A percentile compares a stretch with the other conserved stretches of the same genome.
Evolutionary conservation across 257 asterid species (phyloP).

Genomic region (Datura wrightii): DNA sequence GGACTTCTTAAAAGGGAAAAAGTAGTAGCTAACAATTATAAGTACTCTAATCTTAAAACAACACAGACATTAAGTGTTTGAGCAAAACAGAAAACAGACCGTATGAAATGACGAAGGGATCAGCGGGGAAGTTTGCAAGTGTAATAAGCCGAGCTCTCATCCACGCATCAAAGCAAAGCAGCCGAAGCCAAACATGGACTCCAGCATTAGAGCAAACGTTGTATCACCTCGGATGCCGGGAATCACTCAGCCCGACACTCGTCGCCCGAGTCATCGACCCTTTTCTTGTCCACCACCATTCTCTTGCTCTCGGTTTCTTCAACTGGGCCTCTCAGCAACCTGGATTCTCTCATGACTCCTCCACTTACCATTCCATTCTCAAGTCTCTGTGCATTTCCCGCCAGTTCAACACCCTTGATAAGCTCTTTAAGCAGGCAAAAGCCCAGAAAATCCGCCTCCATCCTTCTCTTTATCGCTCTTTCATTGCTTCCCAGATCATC

Average conservation of each 20-base stretch:
- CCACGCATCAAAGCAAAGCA: slow-evolving; percentile 45
- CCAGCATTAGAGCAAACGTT: slow-evolving; percentile 78
- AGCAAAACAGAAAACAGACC: not conserved
- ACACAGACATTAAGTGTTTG: not conserved
- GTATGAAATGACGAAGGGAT: slow-evolving; percentile 47
- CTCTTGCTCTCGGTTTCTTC: slow-evolving; percentile 89
- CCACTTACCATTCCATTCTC: slow-evolving; percentile 71
- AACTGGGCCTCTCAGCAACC: slow-evolving; percentile 98
- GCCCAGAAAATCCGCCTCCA: slow-evolving; percentile 53
- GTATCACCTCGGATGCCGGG: slow-evolving; percentile 71
- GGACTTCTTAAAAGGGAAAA: not conserved
- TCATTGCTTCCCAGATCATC: slow-evolving; percentile 54
- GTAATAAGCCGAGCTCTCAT: slow-evolving; percentile 69
- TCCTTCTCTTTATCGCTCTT: slow-evolving; percentile 52
- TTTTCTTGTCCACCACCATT: slow-evolving; percentile 71
- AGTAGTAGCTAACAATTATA: not conserved
- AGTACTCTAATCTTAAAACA: not conserved
- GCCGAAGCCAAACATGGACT: slow-evolving; percentile 60
- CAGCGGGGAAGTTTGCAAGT: slow-evolving; percentile 58
- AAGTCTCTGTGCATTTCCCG: slow-evolving; percentile 75
- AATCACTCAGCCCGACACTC: slow-evolving; percentile 63
- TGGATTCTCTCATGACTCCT: slow-evolving; percentile 69
- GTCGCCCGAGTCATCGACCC: slow-evolving; percentile 89
- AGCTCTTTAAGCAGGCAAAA: slow-evolving; percentile 63
- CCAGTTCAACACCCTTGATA: slow-evolving; percentile 63